Percentiles rank a stretch among this genome's conserved stretches.
Conservation (phyloP, 2,329 filamentous ascomycete species). For the Lanzia echinophila region DNA sequence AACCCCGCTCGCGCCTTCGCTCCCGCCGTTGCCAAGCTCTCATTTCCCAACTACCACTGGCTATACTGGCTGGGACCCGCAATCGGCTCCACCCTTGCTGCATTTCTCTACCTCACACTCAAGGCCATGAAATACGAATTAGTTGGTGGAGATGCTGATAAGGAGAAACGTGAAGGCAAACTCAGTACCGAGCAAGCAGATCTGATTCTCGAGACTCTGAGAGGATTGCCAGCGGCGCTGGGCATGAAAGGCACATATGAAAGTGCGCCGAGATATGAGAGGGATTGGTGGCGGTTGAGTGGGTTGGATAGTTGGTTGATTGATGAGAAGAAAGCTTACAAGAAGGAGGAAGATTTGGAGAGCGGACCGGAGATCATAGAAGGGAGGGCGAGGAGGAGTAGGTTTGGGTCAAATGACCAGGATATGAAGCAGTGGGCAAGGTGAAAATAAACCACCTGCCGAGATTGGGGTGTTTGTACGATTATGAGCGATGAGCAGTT, state of each 20-base stretch:
- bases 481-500: too few species aligned
- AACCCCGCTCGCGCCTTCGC: conserved; percentile 41
- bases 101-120: background rate
- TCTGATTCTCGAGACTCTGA: conserved; percentile 4
- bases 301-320: background rate
- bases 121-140: conserved; percentile 9
- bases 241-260: background rate
- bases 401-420: too few species aligned
- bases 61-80: conserved; percentile 32
- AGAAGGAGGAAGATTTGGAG: background rate
- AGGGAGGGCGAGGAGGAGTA: background rate
- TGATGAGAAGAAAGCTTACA: background rate
- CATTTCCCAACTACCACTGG: conserved; percentile 39
- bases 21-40: conserved; percentile 36
- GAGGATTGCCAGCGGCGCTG: background rate
- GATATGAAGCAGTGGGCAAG: too few species aligned
- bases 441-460: too few species aligned
- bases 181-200: background rate
- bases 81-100: background rate
- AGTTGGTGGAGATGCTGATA: conserved; percentile 8
- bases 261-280: background rate
- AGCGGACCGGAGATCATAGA: background rate
- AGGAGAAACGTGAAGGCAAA: background rate
- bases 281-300: conserved; percentile 3
- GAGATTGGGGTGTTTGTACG: too few species aligned